phyloP scores from a whole-genome alignment of 768 basidiomycete genomes.

The Baorangia bicolor region DNA sequence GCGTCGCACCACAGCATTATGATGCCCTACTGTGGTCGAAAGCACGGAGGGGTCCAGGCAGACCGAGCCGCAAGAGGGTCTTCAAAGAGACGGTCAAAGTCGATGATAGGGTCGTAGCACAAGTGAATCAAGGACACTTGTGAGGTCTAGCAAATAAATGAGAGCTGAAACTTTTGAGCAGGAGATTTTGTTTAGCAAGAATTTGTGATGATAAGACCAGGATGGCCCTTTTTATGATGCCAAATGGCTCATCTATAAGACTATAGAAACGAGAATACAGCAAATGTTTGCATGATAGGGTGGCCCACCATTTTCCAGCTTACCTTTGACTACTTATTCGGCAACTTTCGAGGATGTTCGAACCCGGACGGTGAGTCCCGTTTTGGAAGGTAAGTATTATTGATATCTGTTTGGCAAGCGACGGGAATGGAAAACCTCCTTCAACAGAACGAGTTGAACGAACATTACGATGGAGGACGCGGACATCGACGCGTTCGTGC shows the following conservation, averaged over 20 bases:
- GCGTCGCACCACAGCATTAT: no score
- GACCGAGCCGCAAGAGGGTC: conserved; percentile 24
- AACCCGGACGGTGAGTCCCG: neutral
- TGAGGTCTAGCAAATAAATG: no score
- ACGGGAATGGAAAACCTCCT: neutral
- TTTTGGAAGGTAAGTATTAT: conserved; percentile 1
- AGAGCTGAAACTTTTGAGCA: neutral
- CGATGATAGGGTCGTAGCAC: conserved; percentile 3
- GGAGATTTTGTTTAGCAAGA: neutral
- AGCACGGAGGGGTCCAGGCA: neutral
- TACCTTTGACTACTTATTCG: neutral
- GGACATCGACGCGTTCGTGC: conserved; percentile 38
- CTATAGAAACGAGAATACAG: neutral
- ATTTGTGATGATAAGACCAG: neutral
- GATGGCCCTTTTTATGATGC: conserved; percentile 9
- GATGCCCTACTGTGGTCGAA: neutral
- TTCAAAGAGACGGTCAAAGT: conserved; percentile 9
- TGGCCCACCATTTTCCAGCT: neutral
- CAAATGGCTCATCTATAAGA: neutral
- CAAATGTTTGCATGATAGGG: neutral
- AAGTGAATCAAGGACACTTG: conserved; percentile 2
- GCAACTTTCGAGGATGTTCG: conserved; percentile 8
- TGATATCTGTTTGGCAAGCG: conserved; percentile 3
- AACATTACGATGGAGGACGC: conserved; percentile 4
- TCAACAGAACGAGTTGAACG: no score